phyloP scores from a whole-genome alignment of 495 filamentous ascomycete species.

The Penicillium robsamsonii region DNA sequence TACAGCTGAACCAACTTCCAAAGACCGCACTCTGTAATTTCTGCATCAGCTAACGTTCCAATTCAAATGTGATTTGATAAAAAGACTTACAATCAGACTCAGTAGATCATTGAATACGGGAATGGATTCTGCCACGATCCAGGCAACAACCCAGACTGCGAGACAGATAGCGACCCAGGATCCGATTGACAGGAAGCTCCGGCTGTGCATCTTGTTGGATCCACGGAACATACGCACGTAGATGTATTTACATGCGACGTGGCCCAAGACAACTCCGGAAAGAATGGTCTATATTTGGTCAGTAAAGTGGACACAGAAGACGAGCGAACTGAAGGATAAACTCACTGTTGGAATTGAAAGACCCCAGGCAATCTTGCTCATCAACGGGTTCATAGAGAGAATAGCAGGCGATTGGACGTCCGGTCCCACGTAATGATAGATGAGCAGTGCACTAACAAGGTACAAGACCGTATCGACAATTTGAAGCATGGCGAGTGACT shows the following conservation, averaged over 20 bases:
- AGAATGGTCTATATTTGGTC: slow-evolving; percentile 29
- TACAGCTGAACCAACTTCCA: slow-evolving; percentile 45
- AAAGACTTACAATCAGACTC: slow-evolving; percentile 42
- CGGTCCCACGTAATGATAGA: slow-evolving; percentile 71
- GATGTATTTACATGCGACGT: slow-evolving; percentile 61
- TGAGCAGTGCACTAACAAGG: slow-evolving; percentile 40
- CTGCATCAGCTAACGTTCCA: slow-evolving; percentile 9
- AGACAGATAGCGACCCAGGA: slow-evolving; percentile 59
- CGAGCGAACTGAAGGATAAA: neutral
- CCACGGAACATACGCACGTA: slow-evolving; percentile 60
- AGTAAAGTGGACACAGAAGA: neutral
- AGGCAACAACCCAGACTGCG: slow-evolving; percentile 59
- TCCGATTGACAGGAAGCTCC: slow-evolving; percentile 43
- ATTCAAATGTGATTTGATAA: neutral
- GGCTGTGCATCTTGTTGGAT: slow-evolving; percentile 56
- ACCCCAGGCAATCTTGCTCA: slow-evolving; percentile 72
- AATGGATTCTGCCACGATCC: slow-evolving; percentile 69
- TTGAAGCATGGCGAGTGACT: slow-evolving; percentile 63
- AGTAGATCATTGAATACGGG: slow-evolving; percentile 70
- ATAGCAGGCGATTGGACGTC: slow-evolving; percentile 71
- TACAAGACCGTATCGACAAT: slow-evolving; percentile 65
- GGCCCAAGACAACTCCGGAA: slow-evolving; percentile 57
- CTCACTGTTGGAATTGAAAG: slow-evolving; percentile 66
- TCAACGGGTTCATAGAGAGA: slow-evolving; percentile 54
- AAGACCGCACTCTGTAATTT: slow-evolving; percentile 34